phyloP scores from a whole-genome alignment of 495 filamentous ascomycete genomes.

The Staphylotrichum tortipilum region DNA sequence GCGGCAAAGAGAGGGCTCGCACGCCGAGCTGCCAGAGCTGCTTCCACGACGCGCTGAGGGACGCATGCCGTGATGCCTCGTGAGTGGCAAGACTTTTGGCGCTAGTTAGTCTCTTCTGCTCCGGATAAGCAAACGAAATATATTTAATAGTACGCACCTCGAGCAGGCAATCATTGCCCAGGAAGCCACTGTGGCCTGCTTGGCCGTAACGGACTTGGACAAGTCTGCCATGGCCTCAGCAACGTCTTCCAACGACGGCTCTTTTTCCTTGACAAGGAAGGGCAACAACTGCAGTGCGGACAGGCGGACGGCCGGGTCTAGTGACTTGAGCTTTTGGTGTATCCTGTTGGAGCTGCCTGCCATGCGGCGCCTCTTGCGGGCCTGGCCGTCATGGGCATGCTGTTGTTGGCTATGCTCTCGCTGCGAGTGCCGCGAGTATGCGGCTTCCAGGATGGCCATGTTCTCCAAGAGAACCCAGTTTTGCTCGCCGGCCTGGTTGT shows the following conservation, averaged over 20 bases:
- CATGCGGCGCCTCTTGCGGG: slow-evolving; percentile 57
- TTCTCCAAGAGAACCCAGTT: slow-evolving; percentile 47
- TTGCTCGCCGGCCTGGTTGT: slow-evolving; percentile 38
- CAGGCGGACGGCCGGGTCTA: slow-evolving; percentile 46
- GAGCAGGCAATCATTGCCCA: slow-evolving; percentile 55
- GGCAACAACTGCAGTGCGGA: slow-evolving; percentile 72
- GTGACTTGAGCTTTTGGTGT: slow-evolving; percentile 49
- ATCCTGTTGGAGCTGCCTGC: slow-evolving; percentile 51
- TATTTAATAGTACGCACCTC: slow-evolving; percentile 45
- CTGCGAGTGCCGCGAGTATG: slow-evolving; percentile 29
- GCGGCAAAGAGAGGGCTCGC: slow-evolving; percentile 58
- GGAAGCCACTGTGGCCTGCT: slow-evolving; percentile 31
- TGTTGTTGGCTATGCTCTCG: slow-evolving; percentile 13
- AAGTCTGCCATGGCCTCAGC: slow-evolving; percentile 29
- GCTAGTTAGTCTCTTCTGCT: slow-evolving; percentile 16
- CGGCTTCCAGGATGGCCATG: slow-evolving; percentile 40
- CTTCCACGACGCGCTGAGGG: slow-evolving; percentile 46
- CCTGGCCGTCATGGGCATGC: slow-evolving; percentile 32
- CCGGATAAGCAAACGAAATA: no score
- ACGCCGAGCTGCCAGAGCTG: slow-evolving; percentile 66
- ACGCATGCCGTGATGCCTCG: slow-evolving; percentile 14
- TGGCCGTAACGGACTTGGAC: slow-evolving; percentile 26
- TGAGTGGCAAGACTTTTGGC: slow-evolving; percentile 11
- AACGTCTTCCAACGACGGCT: slow-evolving; percentile 32
- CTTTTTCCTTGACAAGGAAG: slow-evolving; percentile 49